These are phyloP conservation scores for Stachybotrys elegans DNA, from an alignment of 2,329 filamentous ascomycete genomes.

Conservation along the genomic window DNA sequence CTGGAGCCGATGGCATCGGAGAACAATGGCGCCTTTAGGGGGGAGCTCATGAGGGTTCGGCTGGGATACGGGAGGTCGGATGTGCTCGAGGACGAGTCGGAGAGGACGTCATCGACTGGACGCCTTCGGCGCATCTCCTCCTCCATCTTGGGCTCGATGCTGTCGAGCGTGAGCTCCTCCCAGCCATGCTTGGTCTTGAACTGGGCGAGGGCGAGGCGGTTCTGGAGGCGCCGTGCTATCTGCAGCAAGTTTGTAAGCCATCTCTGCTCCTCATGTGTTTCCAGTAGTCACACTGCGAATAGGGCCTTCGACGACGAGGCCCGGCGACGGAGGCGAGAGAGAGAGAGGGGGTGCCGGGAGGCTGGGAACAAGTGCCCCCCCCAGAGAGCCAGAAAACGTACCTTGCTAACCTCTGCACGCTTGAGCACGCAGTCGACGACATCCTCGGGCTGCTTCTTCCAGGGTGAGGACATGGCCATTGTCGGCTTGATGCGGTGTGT, in stretches of 20 bases:
- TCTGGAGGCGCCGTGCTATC: slow-evolving; percentile 91
- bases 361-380: too few species aligned
- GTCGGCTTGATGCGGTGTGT: too few species aligned
- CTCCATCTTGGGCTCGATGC: slow-evolving; percentile 78
- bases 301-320: too few species aligned
- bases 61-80: slow-evolving; percentile 71
- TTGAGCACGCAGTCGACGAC: slow-evolving; percentile 66
- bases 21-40: slow-evolving; percentile 76
- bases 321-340: too few species aligned
- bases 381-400: too few species aligned
- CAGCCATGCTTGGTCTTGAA: slow-evolving; percentile 97
- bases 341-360: too few species aligned
- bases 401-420: slow-evolving; percentile 71
- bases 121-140: slow-evolving; percentile 68
- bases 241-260: too few species aligned
- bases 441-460: slow-evolving; percentile 58
- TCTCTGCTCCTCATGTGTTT: too few species aligned
- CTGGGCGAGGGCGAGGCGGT: slow-evolving; percentile 89
- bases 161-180: slow-evolving; percentile 82
- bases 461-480: slow-evolving; percentile 52
- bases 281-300: too few species aligned
- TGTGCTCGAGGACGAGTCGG: slow-evolving; percentile 80
- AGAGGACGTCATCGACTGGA: slow-evolving; percentile 70
- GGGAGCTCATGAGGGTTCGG: slow-evolving; percentile 70
- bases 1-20: slow-evolving; percentile 75